Evolutionary conservation across 2,329 filamentous ascomycete species (phyloP), one percentile per base, ranked within the genome.

Genomic region (Apiospora malaysiana): DNA sequence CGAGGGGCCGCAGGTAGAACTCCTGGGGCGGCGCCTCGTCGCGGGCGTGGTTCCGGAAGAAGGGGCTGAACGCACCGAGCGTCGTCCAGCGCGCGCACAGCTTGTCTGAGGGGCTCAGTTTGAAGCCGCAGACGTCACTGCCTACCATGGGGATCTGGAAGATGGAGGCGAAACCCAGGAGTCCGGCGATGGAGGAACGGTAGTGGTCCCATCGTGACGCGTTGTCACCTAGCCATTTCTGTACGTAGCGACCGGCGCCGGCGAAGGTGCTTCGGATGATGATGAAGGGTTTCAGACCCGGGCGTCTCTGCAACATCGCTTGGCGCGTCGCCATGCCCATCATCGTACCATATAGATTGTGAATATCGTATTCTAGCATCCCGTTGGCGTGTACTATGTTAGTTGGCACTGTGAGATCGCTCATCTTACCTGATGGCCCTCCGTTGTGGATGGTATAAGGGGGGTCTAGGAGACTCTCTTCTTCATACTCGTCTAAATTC

Each of bases 261-360:
- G 92, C 90, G 76, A 93, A 95, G 0, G 92, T 95, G 25, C 89
- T 92, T 27, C 93, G 90, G 0, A 92, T 94, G 74, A 95, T 93
- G 66, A 95, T 84, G 71, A 95, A 79, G 1, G 93, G 92, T 0
- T 93, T 88, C 5, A 89, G 81, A 0, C 80, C 78, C 0, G 93
- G 92, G 0, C 92, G 88, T 10, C 92, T 88, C 18, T 83, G 80
- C 9, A 89, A 79, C 92, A 95, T 93, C 1, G 93, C 90, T 18
- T 86, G 80, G 68, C 89, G 87, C 0, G 91, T 92, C 4, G 88
- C 83, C 23, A 85, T 81, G 0, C 90, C 92, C 92, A 94, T 95
- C 90, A 93, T 90, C 8, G 88, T 88, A 1, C 93, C 93, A 78
- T 93, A 94, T 0, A 94, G 80, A 75, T 94, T 94, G 79, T 95